Base-by-base conservation (phyloP, 768 basidiomycete species). In the Pulveroboletus sp. region DNA sequence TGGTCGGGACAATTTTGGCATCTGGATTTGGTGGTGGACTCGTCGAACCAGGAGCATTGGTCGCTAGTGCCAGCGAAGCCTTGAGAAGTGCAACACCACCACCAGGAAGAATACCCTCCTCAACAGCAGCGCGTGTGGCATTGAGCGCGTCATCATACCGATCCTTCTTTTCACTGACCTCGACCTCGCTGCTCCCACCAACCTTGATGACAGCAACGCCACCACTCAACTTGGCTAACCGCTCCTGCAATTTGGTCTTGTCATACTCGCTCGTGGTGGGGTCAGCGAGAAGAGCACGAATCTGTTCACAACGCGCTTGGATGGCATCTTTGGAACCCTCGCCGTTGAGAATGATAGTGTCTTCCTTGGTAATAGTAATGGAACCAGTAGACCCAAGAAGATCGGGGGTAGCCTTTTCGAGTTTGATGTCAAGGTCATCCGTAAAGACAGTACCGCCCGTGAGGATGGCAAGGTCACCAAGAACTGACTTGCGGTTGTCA, bases 81-180 rank as follows among this genome's bases (percentile, higher is more conserved):
- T 93, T 92, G 64, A 96, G 81, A 21, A 96, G 81, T 26, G 95
- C 94, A 30, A 91, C 85, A 68, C 94, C 94, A 63, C 95, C 95
- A 39, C 95, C 95, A 46, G 95, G 95, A 31, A 98, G 86, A 63
- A 97, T 96, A 65, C 95, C 95, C 70, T 99, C 94, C 73, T 97
- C 95, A 28, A 98, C 95, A 39, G 95, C 93, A 24, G 95, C 95
- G 36, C 95, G 87, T 5, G 95, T 98, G n/a, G 94, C 93, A 69
- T 96, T 96, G 41, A 97, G 78, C 1, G 94, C 94, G 65, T 95
- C 93, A 59, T 97, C 94, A 64, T 96, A 97, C 33, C 94, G 80
- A 68, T 98, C 95, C 83, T 98, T 96, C 90, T 97, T 98, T 81
- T 98, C 95, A 7, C 94, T 80, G 52, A 98, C 95, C 73, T 97